Evolutionary conservation across 2,329 filamentous ascomycete species (phyloP).

Genomic region (Verticillium isaacii): DNA sequence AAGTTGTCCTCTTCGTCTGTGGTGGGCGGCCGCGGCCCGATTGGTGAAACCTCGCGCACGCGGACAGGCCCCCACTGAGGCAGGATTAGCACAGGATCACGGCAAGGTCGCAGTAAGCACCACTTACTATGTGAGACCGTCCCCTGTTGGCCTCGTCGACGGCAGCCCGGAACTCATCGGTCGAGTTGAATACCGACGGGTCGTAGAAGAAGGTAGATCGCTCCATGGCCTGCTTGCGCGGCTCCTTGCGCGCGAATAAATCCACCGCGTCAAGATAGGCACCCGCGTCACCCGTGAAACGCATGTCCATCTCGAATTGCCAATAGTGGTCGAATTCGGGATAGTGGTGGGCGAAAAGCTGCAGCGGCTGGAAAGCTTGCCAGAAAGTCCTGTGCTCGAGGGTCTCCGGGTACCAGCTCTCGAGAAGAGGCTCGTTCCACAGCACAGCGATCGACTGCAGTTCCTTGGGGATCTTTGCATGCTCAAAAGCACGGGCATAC

Average conservation of each 20-base stretch:
- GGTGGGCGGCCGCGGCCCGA: slow-evolving; percentile 22
- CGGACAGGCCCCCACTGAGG: slow-evolving; percentile 22
- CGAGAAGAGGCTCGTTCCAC: slow-evolving; percentile 84
- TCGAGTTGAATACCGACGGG: slow-evolving; percentile 62
- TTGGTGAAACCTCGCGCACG: slow-evolving; percentile 21
- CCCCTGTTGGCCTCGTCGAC: slow-evolving; percentile 39
- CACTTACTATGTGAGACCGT: slow-evolving; percentile 12
- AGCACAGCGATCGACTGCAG: slow-evolving; percentile 77
- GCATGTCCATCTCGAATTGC: slow-evolving; percentile 69
- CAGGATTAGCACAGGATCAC: not conserved
- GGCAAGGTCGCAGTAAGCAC: not conserved
- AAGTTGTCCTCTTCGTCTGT: slow-evolving; percentile 19
- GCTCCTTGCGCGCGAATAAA: slow-evolving; percentile 63
- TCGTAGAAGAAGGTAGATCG: slow-evolving; percentile 73
- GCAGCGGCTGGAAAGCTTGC: slow-evolving; percentile 56
- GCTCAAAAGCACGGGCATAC: slow-evolving; percentile 63
- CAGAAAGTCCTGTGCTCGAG: slow-evolving; percentile 65
- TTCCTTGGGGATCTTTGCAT: slow-evolving; percentile 61
- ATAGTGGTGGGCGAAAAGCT: slow-evolving; percentile 58
- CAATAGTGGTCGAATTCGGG: slow-evolving; percentile 63
- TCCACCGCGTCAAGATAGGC: slow-evolving; percentile 67
- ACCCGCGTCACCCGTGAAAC: slow-evolving; percentile 62
- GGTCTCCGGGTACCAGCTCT: slow-evolving; percentile 65
- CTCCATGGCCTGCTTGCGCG: slow-evolving; percentile 70
- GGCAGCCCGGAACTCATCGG: slow-evolving; percentile 65